Conservation (phyloP, 345 rosid species). For the Eucalyptus guilfoylei region DNA sequence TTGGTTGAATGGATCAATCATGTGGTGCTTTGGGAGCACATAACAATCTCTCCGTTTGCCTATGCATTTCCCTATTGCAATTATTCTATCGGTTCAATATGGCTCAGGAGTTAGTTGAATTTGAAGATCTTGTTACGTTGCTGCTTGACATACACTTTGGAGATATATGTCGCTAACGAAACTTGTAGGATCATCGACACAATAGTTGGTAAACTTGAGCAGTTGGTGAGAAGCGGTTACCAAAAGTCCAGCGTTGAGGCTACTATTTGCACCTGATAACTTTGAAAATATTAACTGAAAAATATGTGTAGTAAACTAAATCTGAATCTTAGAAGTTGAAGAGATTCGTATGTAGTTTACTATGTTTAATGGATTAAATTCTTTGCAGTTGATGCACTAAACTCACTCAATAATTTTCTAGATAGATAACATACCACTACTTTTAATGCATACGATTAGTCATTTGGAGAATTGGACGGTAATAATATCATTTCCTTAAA, state of each 20-base stretch:
- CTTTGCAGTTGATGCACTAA: not conserved
- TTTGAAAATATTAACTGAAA: not conserved
- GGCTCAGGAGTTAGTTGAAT: not conserved
- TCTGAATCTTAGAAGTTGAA: not conserved
- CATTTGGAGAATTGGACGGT: not conserved
- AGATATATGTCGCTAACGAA: not conserved
- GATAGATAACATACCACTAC: not conserved
- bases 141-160: too few species aligned
- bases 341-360: not conserved
- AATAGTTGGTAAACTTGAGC: not conserved
- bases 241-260: not conserved
- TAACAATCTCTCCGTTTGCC: not conserved
- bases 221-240: not conserved
- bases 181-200: not conserved
- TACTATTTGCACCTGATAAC: not conserved
- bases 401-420: not conserved
- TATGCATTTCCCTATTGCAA: not conserved
- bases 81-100: not conserved
- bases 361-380: not conserved
- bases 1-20: not conserved
- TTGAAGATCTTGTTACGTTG: not conserved
- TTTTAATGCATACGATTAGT: not conserved
- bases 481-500: too few species aligned
- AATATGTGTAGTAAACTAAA: not conserved
- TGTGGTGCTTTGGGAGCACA: not conserved